Percentiles rank a stretch among this genome's conserved stretches.
phyloP scores from a whole-genome alignment of 2,329 filamentous ascomycete species.

The Exophiala sp. region DNA sequence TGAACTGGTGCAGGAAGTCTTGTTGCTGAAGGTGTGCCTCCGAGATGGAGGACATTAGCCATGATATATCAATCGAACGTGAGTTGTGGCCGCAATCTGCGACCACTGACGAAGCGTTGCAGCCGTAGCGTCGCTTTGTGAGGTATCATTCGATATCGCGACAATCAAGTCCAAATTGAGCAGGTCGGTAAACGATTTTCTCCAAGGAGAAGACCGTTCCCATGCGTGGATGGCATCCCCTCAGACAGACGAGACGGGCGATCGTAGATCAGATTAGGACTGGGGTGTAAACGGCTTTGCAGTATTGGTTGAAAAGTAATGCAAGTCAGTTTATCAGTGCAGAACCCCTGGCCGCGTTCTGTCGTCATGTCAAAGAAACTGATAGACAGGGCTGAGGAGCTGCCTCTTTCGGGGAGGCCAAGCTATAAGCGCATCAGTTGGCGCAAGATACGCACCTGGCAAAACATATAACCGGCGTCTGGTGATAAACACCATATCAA shows the following conservation, averaged over 20 bases:
- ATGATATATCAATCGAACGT: too few relatives aligned
- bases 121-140: neutral
- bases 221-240: neutral
- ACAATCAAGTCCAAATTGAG: constrained; percentile 6
- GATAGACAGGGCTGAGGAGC: constrained; percentile 1
- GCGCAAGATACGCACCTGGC: neutral
- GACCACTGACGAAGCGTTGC: neutral
- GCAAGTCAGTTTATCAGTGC: neutral
- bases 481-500: neutral
- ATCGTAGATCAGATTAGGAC: neutral
- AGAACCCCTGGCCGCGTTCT: neutral
- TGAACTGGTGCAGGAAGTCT: too few relatives aligned
- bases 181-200: neutral
- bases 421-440: neutral
- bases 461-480: neutral
- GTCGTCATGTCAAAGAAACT: neutral
- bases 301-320: neutral
- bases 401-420: neutral
- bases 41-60: too few relatives aligned
- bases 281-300: neutral
- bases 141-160: neutral
- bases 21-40: too few relatives aligned
- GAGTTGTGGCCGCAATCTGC: neutral
- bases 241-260: neutral
- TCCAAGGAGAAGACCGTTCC: constrained; percentile 6